Conservation (phyloP, 805 yeast species). For the Debaryomyces maramus region DNA sequence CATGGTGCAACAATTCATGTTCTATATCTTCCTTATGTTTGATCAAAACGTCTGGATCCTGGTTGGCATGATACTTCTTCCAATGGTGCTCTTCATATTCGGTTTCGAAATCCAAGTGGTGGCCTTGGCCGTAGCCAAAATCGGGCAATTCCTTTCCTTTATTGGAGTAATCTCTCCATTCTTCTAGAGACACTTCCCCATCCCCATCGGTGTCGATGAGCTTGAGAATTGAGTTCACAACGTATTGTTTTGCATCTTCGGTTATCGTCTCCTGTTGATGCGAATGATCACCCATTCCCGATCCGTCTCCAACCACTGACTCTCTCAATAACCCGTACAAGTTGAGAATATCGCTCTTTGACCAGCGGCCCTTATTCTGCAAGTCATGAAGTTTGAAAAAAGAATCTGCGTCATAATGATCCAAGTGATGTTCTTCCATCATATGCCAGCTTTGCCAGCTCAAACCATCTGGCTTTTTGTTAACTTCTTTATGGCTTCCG, state of each 20-base stretch:
- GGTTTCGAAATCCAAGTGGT: conserved; percentile 88
- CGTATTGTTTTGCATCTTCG: conserved; percentile 54
- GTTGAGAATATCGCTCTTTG: conserved; percentile 64
- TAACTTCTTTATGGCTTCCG: conserved; percentile 8
- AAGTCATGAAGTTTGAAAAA: conserved; percentile 83
- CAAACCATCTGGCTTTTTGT: conserved; percentile 46
- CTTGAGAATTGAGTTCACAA: conserved; percentile 53
- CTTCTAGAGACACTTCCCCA: conserved; percentile 62
- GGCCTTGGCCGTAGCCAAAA: conserved; percentile 91
- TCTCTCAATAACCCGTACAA: conserved; percentile 78
- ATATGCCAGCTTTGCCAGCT: conserved; percentile 89
- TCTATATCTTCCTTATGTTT: conserved; percentile 89
- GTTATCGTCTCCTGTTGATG: conserved; percentile 56
- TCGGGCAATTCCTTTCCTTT: conserved; percentile 82
- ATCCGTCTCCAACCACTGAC: conserved; percentile 80
- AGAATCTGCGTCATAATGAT: conserved; percentile 67
- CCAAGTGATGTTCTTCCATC: conserved; percentile 82
- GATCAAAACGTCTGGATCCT: conserved; percentile 77
- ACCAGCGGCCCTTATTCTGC: conserved; percentile 56
- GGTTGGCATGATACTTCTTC: conserved; percentile 72
- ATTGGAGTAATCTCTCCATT: conserved; percentile 62
- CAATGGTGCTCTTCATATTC: conserved; percentile 96
- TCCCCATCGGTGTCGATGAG: conserved; percentile 68
- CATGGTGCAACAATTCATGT: conserved; percentile 82
- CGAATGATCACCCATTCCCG: conserved; percentile 69